Conservation (phyloP, 345 rosid species). For the Salix dunnii region DNA sequence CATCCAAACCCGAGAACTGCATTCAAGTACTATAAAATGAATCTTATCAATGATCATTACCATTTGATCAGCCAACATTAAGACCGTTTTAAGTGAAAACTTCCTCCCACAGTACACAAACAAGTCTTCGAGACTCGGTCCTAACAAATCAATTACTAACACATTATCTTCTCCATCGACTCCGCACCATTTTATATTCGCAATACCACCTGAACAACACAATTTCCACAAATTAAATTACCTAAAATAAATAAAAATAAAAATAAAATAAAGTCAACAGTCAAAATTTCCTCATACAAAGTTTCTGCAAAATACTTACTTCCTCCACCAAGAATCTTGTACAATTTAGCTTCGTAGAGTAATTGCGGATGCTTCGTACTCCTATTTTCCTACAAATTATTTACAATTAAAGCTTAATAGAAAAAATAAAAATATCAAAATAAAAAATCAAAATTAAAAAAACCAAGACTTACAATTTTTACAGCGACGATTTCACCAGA, state of each 20-base stretch:
- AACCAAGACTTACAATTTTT: constrained; percentile 67
- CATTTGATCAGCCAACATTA: constrained; percentile 94
- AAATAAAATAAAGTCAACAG: neutral
- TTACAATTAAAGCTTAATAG: neutral
- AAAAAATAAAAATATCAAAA: neutral
- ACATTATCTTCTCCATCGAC: constrained; percentile 74
- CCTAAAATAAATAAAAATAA: neutral
- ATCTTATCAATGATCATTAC: constrained; percentile 26
- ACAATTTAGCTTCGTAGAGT: constrained; percentile 81
- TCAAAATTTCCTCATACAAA: neutral
- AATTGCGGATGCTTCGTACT: constrained; percentile 86
- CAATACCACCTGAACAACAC: constrained; percentile 64
- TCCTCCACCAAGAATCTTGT: constrained; percentile 83
- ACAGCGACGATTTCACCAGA: constrained; percentile 90
- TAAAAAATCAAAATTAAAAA: neutral
- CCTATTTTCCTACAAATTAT: constrained; percentile 60
- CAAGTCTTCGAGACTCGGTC: constrained; percentile 92
- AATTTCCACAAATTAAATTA: constrained; percentile 2
- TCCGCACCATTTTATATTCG: constrained; percentile 80
- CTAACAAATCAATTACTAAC: constrained; percentile 78
- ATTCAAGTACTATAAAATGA: neutral
- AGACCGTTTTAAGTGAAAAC: constrained; percentile 78
- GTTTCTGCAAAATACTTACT: constrained; percentile 37
- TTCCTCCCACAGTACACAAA: constrained; percentile 88
- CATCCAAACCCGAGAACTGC: neutral